Evolutionary conservation across 2,329 filamentous ascomycete genomes (phyloP), one percentile per base, ranked within the genome.

Genomic region (Phyllosticta citriasiana): DNA sequence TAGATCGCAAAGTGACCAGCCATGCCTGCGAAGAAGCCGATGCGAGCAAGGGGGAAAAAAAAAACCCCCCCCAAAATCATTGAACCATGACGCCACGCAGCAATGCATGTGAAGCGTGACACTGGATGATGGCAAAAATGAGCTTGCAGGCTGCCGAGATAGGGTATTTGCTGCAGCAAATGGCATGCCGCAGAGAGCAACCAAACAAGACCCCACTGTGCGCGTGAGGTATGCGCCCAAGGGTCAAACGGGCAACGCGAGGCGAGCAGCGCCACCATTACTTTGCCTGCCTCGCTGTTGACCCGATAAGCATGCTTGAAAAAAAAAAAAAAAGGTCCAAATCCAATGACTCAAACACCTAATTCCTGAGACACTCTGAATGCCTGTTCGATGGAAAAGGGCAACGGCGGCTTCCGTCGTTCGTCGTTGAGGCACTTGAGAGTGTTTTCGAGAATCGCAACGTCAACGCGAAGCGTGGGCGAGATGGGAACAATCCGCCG

Each of bases 401-500:
- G 33, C 33, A 40, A 14, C 14, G 19, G 59, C 55, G 30, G 59
- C 53, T 53, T 57, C 59, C 53, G 53, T 53, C 47, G 57, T 57
- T 61, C 59, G 53, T 54, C 54, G 53, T 61, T 61, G 33, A 61
- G 47, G 40, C 59, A 61, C 47, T 61, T 61, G 25, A 60, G 61
- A 25, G 63, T 64, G 57, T 80, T 77, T 52, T 77, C 74, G 14
- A 97, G 79, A 62, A 97, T 94, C 57, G 83, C 81, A 70, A 88
- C 83, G 71, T 97, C 91, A 55, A 84, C 83, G 55, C 77, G 75
- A 6, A 97, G 82, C 7, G 89, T 88, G 55, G 90, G 91, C 0
- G 89, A 89, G 25, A 88, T 87, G 7, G 86, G 83, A 33, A 84
- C 80, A 30, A 89, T 85, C 62, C 87, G 79, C 54, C 81, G 76